Conservation (phyloP, 352 stramenopile species). For the Phytophthora lateralis region DNA sequence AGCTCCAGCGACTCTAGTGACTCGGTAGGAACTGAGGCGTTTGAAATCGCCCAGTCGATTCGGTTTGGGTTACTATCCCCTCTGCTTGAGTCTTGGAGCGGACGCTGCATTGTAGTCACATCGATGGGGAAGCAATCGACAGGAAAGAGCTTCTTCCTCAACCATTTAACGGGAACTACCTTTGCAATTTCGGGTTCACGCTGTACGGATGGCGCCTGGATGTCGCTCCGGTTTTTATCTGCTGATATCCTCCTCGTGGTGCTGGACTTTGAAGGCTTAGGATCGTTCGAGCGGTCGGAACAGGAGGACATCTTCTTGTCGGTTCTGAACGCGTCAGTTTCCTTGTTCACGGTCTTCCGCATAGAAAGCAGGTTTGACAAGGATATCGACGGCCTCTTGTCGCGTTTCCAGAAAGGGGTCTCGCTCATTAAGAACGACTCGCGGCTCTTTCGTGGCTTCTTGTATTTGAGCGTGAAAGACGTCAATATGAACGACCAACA, state of each 20-base stretch:
- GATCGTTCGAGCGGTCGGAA: conserved; percentile 64
- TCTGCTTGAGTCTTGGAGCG: conserved; percentile 32
- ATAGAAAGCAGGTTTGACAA: conserved; percentile 71
- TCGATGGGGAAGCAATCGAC: conserved; percentile 66
- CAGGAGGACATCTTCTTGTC: conserved; percentile 70
- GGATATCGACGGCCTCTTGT: conserved; percentile 62
- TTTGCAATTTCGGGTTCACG: conserved; percentile 54
- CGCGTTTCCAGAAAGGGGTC: conserved; percentile 56
- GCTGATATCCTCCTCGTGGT: conserved; percentile 34
- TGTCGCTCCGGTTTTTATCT: conserved; percentile 42
- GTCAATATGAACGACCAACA: conserved; percentile 35
- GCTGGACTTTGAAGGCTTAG: conserved; percentile 70
- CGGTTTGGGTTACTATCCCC: conserved; percentile 42
- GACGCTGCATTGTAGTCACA: conserved; percentile 40
- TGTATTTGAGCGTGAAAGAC: conserved; percentile 69
- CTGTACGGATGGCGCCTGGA: conserved; percentile 59
- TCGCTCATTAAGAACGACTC: conserved; percentile 54
- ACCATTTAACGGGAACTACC: conserved; percentile 61
- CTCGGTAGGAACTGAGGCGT: conserved; percentile 6
- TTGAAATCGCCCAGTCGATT: conserved; percentile 42
- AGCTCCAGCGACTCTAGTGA: neutral
- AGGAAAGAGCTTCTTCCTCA: conserved; percentile 70
- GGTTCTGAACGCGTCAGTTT: conserved; percentile 58
- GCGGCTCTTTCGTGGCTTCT: conserved; percentile 44
- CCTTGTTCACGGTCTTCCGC: conserved; percentile 65